Evolutionary conservation across 768 basidiomycete genomes (phyloP), one percentile per base, ranked within the genome.

Genomic region (Panus rudis): DNA sequence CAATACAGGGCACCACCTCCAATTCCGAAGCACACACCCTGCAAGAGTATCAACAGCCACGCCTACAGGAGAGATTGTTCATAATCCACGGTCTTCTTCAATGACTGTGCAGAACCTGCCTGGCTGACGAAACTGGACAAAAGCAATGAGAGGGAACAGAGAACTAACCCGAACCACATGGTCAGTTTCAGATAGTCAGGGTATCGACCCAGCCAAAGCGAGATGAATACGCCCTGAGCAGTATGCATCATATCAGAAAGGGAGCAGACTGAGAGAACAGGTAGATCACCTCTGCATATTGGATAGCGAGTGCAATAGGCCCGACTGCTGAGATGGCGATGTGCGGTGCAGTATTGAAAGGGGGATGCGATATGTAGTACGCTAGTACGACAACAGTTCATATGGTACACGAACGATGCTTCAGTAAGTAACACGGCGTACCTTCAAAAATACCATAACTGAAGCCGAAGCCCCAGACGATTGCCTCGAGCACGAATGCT

Each of bases 1-100:
- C 51, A 31, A 33, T 60, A 64, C 11, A 64, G 30, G 3, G 62
- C 24, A 4, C 33, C 33, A 51, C 60, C 56, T 32, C n/a, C 31
- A 37, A 38, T 30, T 26, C 12, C 25, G 24, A 16, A 25, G 23
- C 13, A 16, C 13, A 19, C 31, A 26, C 25, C 13, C 26, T 23
- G 43, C 39, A 24, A 27, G 21, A 34, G 13, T 11, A 27, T 12
- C 2, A 37, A 21, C 10, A 37, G 43, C 13, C 14, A 13, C 26
- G 38, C 32, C 22, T 21, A 25, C 12, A 26, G 21, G 16, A 10
- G 4, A 11, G 13, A 27, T 17, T 5, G 43, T 26, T 8, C 7
- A 16, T 13, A 26, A 20, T 16, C 16, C 6, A 35, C 6, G 16
- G 16, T 35, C 7, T 8, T 35, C 33, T 8, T 8, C n/a, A 20